These are phyloP conservation scores for Paragyromitra xinjiangensis DNA, from an alignment of 495 filamentous ascomycete genomes.

Conservation along the genomic window DNA sequence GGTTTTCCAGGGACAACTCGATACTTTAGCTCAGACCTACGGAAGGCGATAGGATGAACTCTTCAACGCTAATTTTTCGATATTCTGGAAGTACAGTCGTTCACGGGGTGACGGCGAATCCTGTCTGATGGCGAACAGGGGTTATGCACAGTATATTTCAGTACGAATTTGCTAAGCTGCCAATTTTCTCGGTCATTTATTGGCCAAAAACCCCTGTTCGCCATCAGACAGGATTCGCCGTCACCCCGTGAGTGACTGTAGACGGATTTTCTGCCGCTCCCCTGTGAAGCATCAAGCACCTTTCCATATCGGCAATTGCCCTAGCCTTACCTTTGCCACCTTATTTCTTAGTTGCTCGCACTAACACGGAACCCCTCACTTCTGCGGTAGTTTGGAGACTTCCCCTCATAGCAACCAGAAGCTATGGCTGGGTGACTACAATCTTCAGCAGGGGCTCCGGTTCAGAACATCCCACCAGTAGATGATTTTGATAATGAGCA, in stretches of 20 bases:
- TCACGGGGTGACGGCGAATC: too few species aligned
- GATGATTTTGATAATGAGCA: conserved; percentile 32
- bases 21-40: conserved; percentile 18
- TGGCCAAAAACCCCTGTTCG: too few species aligned
- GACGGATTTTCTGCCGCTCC: conserved; percentile 15
- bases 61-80: conserved; percentile 18
- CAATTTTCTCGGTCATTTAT: too few species aligned
- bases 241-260: too few species aligned
- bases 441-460: conserved; percentile 14
- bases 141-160: too few species aligned
- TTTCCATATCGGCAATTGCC: conserved; percentile 21
- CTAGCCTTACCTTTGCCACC: conserved; percentile 27
- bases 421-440: conserved; percentile 20
- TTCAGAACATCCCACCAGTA: conserved; percentile 23
- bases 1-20: conserved; percentile 26
- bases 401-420: conserved; percentile 26
- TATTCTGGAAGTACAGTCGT: conserved; percentile 11
- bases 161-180: too few species aligned
- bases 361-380: conserved; percentile 15
- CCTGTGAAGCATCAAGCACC: conserved; percentile 15
- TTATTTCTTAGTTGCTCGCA: conserved; percentile 20
- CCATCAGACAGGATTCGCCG: too few species aligned
- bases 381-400: conserved; percentile 31
- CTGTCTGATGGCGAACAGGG: too few species aligned
- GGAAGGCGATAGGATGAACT: conserved; percentile 29